phyloP scores from a whole-genome alignment of 2,329 filamentous ascomycete species.

The Celoporthe dispersa region DNA sequence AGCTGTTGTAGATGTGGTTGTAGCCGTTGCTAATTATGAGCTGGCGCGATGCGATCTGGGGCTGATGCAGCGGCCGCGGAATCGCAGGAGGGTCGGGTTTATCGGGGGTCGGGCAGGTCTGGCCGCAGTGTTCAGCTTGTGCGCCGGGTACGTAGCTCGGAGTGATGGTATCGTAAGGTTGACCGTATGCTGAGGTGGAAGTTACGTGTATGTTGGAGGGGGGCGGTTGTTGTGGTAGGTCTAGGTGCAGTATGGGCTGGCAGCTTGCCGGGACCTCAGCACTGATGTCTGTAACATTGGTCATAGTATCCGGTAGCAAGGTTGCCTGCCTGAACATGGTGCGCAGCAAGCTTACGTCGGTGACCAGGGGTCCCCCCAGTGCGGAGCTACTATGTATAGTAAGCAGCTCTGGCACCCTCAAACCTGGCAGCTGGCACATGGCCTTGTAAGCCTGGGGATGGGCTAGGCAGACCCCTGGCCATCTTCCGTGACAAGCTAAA shows the following conservation, averaged over 20 bases:
- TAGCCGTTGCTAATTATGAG: neutral
- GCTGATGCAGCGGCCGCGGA: neutral
- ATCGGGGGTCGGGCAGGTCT: neutral
- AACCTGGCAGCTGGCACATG: neutral
- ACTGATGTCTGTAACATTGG: slow-evolving; percentile 2
- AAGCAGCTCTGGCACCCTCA: neutral
- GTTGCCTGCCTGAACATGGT: slow-evolving; percentile 4
- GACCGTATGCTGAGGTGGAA: neutral
- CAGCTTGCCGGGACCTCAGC: slow-evolving; percentile 1
- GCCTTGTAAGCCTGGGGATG: neutral
- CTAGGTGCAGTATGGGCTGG: neutral
- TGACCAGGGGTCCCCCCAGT: neutral
- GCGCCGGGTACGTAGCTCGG: neutral
- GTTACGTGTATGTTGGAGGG: neutral
- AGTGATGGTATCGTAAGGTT: neutral
- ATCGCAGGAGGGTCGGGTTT: neutral
- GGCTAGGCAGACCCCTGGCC: neutral
- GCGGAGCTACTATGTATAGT: neutral
- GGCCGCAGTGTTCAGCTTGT: neutral
- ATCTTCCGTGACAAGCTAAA: neutral
- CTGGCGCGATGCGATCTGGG: slow-evolving; percentile 8
- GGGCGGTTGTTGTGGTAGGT: neutral
- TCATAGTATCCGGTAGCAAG: neutral
- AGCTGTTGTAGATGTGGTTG: slow-evolving; percentile 24
- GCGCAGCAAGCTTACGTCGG: slow-evolving; percentile 1